Base-by-base conservation (phyloP, 352 stramenopile species). In the Globisporangium echinulatum region DNA sequence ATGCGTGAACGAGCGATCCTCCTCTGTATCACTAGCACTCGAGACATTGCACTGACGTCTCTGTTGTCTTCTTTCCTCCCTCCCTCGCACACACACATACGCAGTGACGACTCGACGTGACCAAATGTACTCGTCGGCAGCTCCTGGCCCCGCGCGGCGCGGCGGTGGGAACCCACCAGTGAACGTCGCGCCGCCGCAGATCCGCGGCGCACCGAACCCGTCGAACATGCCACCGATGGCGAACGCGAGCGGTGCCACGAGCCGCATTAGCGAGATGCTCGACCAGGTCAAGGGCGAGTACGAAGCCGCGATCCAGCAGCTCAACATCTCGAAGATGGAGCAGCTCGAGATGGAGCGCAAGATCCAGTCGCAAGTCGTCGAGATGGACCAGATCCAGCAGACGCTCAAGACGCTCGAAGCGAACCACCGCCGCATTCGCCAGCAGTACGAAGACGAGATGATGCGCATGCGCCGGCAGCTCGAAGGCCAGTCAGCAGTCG, bases 371-470 rank as follows among this genome's bases (percentile, higher is more conserved):
- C 85, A 94, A 61, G 82, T 92, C 49, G 75, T 88, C 17, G 85
- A 94, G 59, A 92, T 94, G 85, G 85, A 94, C 70, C 82, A 92
- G 70, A 91, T 94, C 64, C 85, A 94, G 65, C 82, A 92, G 68
- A 88, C 82, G 47, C 75, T 94, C 39, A 92, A 92, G 74, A 82
- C 77, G 36, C 70, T 94, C 10, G 85, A 94, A 63, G 70, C 83
- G 37, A 92, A 89, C 68, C 85, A 94, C 59, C 82, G 82, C 47
- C 82, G 82, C 49, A 78, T 92, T 46, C 82, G 85, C 39, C 82
- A 92, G 67, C 82, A 92, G 61, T 94, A 94, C 62, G 85, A 94
- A 56, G 85, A 94, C 46, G 85, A 94, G 56, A 75, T 94, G 63
- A 69, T 92, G 59, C 82, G 82, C 55, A 87, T 94, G 82, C 85